Percentiles rank a stretch among this genome's conserved stretches.
Conservation (phyloP, 495 filamentous ascomycete genomes). For the Lophium mytilinum region DNA sequence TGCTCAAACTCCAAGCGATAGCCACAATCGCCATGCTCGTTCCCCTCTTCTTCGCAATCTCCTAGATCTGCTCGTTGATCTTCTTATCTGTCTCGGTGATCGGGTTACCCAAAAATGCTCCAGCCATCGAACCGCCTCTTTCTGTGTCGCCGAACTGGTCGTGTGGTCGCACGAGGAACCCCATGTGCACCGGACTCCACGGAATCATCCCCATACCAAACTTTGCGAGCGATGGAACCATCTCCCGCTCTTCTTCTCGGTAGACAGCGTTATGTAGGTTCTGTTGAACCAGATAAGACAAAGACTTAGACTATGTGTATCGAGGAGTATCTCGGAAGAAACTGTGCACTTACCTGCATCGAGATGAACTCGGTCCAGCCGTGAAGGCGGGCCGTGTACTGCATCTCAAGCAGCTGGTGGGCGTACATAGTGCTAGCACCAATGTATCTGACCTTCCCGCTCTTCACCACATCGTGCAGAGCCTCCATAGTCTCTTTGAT, state of each 20-base stretch:
- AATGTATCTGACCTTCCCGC: constrained; percentile 34
- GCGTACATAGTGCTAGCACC: constrained; percentile 33
- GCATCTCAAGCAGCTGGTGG: constrained; percentile 31
- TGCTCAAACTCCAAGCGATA: constrained; percentile 34
- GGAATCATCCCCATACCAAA: constrained; percentile 34
- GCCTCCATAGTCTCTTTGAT: constrained; percentile 32
- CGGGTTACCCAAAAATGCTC: constrained; percentile 3
- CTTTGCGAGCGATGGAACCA: constrained; percentile 32
- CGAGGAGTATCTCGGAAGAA: too few relatives aligned
- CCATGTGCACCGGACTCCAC: constrained; percentile 34
- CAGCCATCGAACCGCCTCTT: constrained; percentile 21
- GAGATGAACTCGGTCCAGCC: constrained; percentile 36
- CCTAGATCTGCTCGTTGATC: constrained; percentile 13
- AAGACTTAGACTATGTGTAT: too few relatives aligned
- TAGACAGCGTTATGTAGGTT: constrained; percentile 35
- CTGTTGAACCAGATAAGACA: too few relatives aligned
- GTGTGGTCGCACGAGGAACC: constrained; percentile 30
- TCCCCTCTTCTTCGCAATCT: constrained; percentile 33
- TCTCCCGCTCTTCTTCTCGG: constrained; percentile 35
- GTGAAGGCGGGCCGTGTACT: constrained; percentile 31
- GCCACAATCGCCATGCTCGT: constrained; percentile 33
- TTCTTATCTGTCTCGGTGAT: constrained; percentile 27
- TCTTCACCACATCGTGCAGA: constrained; percentile 32
- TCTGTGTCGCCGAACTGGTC: constrained; percentile 21
- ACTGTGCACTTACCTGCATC: too few relatives aligned